Percentiles rank a stretch among this genome's conserved stretches.
phyloP scores from a whole-genome alignment of 2,329 filamentous ascomycete species.

The Pleomassaria siparia region DNA sequence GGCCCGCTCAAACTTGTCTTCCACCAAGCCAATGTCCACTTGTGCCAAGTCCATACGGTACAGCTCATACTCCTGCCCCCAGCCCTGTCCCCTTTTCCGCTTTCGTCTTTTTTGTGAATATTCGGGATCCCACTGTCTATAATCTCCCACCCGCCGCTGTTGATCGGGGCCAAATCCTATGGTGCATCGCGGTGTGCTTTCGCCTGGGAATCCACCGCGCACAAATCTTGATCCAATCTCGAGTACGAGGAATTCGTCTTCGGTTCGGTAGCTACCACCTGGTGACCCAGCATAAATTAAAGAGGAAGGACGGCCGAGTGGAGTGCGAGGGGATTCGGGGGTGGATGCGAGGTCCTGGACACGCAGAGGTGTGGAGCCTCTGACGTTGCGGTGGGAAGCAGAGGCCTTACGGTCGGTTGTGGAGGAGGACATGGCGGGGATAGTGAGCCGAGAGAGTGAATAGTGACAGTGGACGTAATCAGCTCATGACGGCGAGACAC shows the following conservation, averaged over 20 bases:
- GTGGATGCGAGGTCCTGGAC: constrained; percentile 40
- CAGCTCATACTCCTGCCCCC: constrained; percentile 69
- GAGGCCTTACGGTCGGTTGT: constrained; percentile 35
- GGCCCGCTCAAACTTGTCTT: constrained; percentile 83
- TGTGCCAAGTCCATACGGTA: constrained; percentile 76
- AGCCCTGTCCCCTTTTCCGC: constrained; percentile 53
- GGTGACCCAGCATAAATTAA: constrained; percentile 62
- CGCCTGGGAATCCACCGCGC: constrained; percentile 83
- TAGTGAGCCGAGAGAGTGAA: neutral
- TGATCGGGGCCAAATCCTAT: constrained; percentile 74
- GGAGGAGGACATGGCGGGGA: neutral
- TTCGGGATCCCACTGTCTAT: constrained; percentile 66
- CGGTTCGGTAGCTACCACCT: constrained; percentile 56
- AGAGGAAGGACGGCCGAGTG: constrained; percentile 61
- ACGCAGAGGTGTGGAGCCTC: constrained; percentile 35
- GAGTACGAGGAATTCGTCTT: constrained; percentile 83
- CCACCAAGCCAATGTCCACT: constrained; percentile 75
- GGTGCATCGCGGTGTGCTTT: constrained; percentile 70
- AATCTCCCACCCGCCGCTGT: constrained; percentile 78
- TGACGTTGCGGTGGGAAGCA: constrained; percentile 30
- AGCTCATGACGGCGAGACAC: neutral
- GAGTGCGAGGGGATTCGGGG: constrained; percentile 39
- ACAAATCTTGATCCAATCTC: constrained; percentile 81
- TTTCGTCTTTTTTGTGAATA: constrained; percentile 54
- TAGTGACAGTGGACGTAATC: neutral